Evolutionary conservation across 306 rosid species (phyloP), one percentile per base, ranked within the genome.

Genomic region (Casuarina cunninghamiana): DNA sequence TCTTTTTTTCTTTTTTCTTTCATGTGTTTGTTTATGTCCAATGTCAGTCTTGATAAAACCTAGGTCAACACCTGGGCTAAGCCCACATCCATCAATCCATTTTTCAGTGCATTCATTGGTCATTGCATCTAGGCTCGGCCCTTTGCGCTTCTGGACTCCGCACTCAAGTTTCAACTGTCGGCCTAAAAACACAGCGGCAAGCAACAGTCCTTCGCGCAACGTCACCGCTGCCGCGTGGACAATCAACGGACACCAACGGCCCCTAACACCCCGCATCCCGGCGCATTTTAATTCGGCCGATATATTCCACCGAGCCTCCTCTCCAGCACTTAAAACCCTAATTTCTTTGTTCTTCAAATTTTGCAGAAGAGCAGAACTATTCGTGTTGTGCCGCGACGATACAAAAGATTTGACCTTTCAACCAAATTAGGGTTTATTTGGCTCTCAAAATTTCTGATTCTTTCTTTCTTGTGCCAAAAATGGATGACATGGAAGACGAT

Each of bases 401-500:
- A 65, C 21, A 12, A 17, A 66, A 66, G 41, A 46, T 48, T 48
- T 41, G 16, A 41, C 32, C 66, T 60, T 60, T 41, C 69, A 35
- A 16, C 19, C 57, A 16, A 72, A 63, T 74, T 57, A 45, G 81
- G 84, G 80, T 67, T 67, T 43, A 37, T 7, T 19, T 69, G 16
- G 70, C 39, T 68, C 12, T 49, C 8, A 43, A 43, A 12, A 5
- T 19, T 26, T 26, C 35, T 32, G 3, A 7, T 21, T 44, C 19
- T 69, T 2, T 45, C 26, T 3, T 17, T 67, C 42, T 0, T 21
- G 4, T 54, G 46, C 58, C 19, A 6, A 32, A 8, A 16, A 84
- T 89, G 92, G 92, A 88, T 71, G 89, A 80, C 57, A 80, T 83
- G 60, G 96, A 87, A 67, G 91, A 87, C 41, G 92, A 88, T 9